phyloP scores from a whole-genome alignment of 192 early-diverging fungal genomes.

The Umbelopsis sp. region DNA sequence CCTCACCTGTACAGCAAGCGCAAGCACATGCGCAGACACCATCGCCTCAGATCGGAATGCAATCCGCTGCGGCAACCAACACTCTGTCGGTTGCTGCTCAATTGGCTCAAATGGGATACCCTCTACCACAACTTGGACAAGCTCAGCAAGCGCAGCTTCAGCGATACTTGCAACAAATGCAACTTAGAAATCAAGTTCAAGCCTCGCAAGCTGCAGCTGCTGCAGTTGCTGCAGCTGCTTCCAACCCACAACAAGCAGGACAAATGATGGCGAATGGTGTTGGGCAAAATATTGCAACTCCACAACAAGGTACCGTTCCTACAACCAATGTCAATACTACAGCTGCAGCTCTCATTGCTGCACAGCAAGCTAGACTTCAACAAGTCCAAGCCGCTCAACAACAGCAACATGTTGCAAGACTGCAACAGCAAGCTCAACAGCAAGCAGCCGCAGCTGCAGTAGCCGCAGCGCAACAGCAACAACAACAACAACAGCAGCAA shows the following conservation, averaged over 20 bases:
- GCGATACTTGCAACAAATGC: slow-evolving; percentile 36
- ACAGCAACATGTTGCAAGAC: slow-evolving; percentile 31
- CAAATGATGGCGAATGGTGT: slow-evolving; percentile 4
- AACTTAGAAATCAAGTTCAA: slow-evolving; percentile 29
- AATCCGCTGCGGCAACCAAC: slow-evolving; percentile 18
- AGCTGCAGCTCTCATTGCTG: slow-evolving; percentile 15
- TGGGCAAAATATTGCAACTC: slow-evolving; percentile 10
- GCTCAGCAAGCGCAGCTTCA: slow-evolving; percentile 35
- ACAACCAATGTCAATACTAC: not conserved
- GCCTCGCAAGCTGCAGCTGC: slow-evolving; percentile 15
- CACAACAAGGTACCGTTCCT: slow-evolving; percentile 14
- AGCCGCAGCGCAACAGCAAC: not conserved
- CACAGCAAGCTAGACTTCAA: slow-evolving; percentile 26
- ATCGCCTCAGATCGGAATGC: slow-evolving; percentile 14
- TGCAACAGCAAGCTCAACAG: slow-evolving; percentile 21
- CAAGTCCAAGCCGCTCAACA: slow-evolving; percentile 29
- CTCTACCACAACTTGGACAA: slow-evolving; percentile 19
- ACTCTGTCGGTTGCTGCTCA: slow-evolving; percentile 32
- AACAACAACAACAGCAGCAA: slow-evolving; percentile 30
- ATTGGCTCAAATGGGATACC: slow-evolving; percentile 35
- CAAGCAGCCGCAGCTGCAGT: slow-evolving; percentile 26
- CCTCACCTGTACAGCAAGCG: slow-evolving; percentile 15
- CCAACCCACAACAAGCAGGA: not conserved
- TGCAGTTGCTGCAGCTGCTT: slow-evolving; percentile 16
- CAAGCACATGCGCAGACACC: slow-evolving; percentile 11